Conservation (phyloP, 164 flowering plant genomes). For the Akebia trifoliata region DNA sequence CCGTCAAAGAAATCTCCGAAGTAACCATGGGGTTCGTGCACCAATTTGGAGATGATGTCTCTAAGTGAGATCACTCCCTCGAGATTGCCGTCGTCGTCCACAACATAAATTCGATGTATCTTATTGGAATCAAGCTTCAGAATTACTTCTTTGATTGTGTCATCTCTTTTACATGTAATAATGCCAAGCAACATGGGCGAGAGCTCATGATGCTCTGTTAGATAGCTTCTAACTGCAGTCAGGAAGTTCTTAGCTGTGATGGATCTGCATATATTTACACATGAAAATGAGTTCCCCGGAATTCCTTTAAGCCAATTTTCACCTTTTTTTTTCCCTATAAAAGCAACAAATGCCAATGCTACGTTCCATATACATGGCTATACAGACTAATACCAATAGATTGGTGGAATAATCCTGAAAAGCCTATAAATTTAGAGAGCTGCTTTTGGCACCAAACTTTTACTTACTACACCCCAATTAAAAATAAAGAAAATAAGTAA, state of each 20-base stretch:
- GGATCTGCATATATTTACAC: constrained; percentile 43
- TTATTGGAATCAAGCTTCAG: constrained; percentile 59
- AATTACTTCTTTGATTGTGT: constrained; percentile 67
- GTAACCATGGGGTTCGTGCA: constrained; percentile 86
- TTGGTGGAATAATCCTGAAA: too few relatives aligned
- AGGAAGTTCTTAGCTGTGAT: constrained; percentile 83
- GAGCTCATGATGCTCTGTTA: constrained; percentile 40
- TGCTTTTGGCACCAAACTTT: too few relatives aligned
- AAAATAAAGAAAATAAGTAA: too few relatives aligned
- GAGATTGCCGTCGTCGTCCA: constrained; percentile 54
- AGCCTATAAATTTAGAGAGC: too few relatives aligned
- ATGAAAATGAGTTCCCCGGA: neutral
- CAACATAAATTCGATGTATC: constrained; percentile 83
- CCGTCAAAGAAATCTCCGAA: constrained; percentile 98
- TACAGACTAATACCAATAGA: too few relatives aligned
- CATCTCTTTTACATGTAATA: constrained; percentile 56
- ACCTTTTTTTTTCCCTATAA: too few relatives aligned
- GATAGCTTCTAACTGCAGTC: constrained; percentile 48
- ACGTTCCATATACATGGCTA: too few relatives aligned
- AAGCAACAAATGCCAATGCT: too few relatives aligned
- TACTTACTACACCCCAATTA: too few relatives aligned
- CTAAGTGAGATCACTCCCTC: constrained; percentile 92
- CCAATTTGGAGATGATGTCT: constrained; percentile 93
- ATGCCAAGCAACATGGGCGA: constrained; percentile 52
- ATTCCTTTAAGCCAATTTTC: too few relatives aligned